Percentiles rank a stretch among this genome's conserved stretches.
Evolutionary conservation across 495 filamentous ascomycete genomes (phyloP).

Genomic region (Daldinia loculata): DNA sequence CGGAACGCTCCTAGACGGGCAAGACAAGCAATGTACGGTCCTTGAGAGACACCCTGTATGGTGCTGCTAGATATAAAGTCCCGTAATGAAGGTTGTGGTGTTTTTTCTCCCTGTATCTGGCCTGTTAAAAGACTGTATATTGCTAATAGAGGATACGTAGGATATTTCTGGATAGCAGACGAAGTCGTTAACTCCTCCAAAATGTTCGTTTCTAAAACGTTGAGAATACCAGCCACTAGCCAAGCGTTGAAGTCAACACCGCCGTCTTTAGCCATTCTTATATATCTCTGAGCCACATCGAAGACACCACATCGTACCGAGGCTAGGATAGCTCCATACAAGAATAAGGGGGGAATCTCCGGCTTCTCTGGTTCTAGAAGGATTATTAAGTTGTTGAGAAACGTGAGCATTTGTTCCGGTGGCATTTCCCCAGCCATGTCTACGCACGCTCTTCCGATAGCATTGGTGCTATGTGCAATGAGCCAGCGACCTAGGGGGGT

Average conservation of each 20-base stretch:
- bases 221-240: background rate
- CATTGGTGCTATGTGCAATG: slow-evolving; percentile 11
- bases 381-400: slow-evolving; percentile 42
- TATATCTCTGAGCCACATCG: slow-evolving; percentile 23
- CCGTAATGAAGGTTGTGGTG: background rate
- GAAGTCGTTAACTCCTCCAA: background rate
- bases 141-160: slow-evolving; percentile 16
- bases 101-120: background rate
- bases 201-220: background rate
- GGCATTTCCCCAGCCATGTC: background rate
- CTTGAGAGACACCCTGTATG: background rate
- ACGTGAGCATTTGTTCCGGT: slow-evolving; percentile 23
- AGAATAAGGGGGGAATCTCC: background rate
- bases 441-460: background rate
- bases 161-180: background rate
- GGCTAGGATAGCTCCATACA: slow-evolving; percentile 8
- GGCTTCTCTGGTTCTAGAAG: slow-evolving; percentile 19
- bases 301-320: slow-evolving; percentile 23
- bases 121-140: slow-evolving; percentile 25
- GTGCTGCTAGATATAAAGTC: background rate
- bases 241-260: background rate
- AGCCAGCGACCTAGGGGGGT: slow-evolving; percentile 27
- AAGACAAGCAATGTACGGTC: slow-evolving; percentile 32
- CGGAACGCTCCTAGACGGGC: slow-evolving; percentile 42
- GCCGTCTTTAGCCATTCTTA: slow-evolving; percentile 11